Percentiles rank a stretch among this genome's conserved stretches.
Evolutionary conservation across 1,284 basidiomycete species (phyloP).

Genomic region (Volvariella volvacea): DNA sequence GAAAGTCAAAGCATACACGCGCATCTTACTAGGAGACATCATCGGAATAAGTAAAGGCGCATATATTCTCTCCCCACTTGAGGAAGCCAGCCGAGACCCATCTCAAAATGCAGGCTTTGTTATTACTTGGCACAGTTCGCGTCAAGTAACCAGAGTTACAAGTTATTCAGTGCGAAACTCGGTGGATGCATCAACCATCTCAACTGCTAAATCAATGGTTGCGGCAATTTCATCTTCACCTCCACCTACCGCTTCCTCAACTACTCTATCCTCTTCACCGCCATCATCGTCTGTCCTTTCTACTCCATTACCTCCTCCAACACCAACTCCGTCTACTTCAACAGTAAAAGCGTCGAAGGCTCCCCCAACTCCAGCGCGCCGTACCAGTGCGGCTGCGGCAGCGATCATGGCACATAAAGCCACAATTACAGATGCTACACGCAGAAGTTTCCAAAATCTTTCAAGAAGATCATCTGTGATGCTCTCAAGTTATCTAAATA

Average conservation of each 20-base stretch:
- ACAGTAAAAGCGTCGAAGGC: conserved; percentile 6
- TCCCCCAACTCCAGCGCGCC: neutral
- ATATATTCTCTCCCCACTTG: conserved; percentile 86
- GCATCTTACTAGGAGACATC: conserved; percentile 83
- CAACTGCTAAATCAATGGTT: no score
- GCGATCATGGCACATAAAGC: neutral
- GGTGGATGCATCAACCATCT: no score
- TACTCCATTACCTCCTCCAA: neutral
- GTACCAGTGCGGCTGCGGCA: conserved; percentile 3
- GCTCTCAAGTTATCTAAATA: neutral
- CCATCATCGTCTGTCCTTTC: conserved; percentile 4
- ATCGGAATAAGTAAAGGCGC: conserved; percentile 80
- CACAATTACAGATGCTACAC: conserved; percentile 4
- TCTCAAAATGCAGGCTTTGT: conserved; percentile 83
- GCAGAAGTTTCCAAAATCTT: conserved; percentile 3
- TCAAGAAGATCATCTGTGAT: neutral
- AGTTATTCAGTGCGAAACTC: conserved; percentile 82
- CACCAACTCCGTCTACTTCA: conserved; percentile 10
- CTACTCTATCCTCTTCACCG: conserved; percentile 6
- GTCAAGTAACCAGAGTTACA: conserved; percentile 66
- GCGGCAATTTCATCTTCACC: conserved; percentile 1
- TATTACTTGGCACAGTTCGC: conserved; percentile 63
- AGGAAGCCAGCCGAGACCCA: conserved; percentile 84
- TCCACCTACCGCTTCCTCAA: conserved; percentile 11
- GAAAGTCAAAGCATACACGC: conserved; percentile 85